Percentiles rank a stretch among this genome's conserved stretches.
These are phyloP conservation scores for Skeletonema costatum DNA, from an alignment of 108 stramenopile genomes.

Conservation along the genomic window DNA sequence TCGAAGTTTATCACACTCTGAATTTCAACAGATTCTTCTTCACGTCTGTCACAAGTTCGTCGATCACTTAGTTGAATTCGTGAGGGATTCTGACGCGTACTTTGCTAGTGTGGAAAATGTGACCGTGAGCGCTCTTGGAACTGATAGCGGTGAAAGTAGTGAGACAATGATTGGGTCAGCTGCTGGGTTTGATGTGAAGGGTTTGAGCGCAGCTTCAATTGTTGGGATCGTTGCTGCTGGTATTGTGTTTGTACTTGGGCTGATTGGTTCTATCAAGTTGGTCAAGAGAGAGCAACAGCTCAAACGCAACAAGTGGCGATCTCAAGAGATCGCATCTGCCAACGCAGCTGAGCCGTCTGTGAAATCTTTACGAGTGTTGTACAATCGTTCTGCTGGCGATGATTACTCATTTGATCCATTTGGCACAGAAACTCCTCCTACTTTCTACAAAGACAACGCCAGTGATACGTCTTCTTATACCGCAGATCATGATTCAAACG, in stretches of 20 bases:
- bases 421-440: not conserved
- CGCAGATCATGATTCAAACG: not conserved
- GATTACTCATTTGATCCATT: slow-evolving; percentile 44
- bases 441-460: slow-evolving; percentile 3
- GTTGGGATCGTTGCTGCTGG: slow-evolving; percentile 32
- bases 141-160: not conserved
- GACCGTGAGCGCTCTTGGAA: slow-evolving; percentile 8
- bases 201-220: slow-evolving; percentile 27
- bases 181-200: not conserved
- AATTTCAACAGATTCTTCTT: slow-evolving; percentile 33
- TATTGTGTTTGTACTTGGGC: slow-evolving; percentile 15
- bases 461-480: not conserved
- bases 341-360: not conserved
- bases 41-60: slow-evolving; percentile 45
- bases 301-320: slow-evolving; percentile 26
- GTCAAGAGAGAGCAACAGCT: slow-evolving; percentile 37
- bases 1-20: slow-evolving; percentile 2
- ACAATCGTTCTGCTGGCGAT: slow-evolving; percentile 14
- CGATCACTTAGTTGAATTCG: slow-evolving; percentile 24
- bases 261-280: slow-evolving; percentile 23
- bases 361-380: slow-evolving; percentile 19
- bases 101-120: slow-evolving; percentile 30
- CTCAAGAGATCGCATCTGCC: slow-evolving; percentile 26
- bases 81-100: slow-evolving; percentile 29
- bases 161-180: not conserved